A percentile compares a stretch with the other conserved stretches of the same genome.
phyloP scores from a whole-genome alignment of 1,284 basidiomycete genomes.

The Ceratorhiza oryzae-sativae region DNA sequence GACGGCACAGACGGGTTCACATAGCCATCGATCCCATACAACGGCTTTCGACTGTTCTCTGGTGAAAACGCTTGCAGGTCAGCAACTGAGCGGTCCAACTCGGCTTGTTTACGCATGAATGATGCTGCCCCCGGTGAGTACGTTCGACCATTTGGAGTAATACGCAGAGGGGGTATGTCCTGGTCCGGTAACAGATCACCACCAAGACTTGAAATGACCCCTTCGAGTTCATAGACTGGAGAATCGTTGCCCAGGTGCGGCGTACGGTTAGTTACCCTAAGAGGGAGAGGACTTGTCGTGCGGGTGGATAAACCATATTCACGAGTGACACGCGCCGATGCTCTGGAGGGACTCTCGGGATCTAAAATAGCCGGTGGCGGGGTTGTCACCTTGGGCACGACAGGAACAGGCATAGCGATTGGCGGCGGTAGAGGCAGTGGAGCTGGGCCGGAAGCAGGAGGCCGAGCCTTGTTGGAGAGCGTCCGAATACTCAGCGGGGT shows the following conservation, averaged over 20 bases:
- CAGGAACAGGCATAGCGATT: not conserved
- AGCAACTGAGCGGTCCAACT: slow-evolving; percentile 53
- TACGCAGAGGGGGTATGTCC: not conserved
- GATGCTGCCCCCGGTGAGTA: slow-evolving; percentile 32
- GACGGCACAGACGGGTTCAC: slow-evolving; percentile 39
- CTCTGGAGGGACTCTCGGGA: slow-evolving; percentile 2
- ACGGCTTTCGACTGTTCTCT: slow-evolving; percentile 38
- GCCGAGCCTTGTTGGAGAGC: slow-evolving; percentile 6
- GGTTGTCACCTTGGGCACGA: not conserved
- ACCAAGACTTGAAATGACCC: slow-evolving; percentile 49
- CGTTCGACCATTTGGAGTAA: not conserved
- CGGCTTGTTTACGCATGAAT: slow-evolving; percentile 23
- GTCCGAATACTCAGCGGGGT: slow-evolving; percentile 21
- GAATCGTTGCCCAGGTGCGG: slow-evolving; percentile 49
- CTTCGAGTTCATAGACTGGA: slow-evolving; percentile 60
- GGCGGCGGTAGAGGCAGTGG: not conserved
- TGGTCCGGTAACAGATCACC: slow-evolving; percentile 21
- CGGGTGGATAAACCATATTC: not conserved
- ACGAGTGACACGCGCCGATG: slow-evolving; percentile 21
- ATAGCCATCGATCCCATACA: slow-evolving; percentile 41
- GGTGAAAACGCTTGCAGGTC: slow-evolving; percentile 61
- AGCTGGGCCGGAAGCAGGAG: not conserved
- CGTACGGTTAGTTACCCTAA: not conserved
- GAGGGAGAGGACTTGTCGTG: not conserved
- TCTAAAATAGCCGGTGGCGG: not conserved